Evolutionary conservation across 164 flowering plant species (phyloP), one percentile per base, ranked within the genome.

Genomic region (Sextonia rubra): DNA sequence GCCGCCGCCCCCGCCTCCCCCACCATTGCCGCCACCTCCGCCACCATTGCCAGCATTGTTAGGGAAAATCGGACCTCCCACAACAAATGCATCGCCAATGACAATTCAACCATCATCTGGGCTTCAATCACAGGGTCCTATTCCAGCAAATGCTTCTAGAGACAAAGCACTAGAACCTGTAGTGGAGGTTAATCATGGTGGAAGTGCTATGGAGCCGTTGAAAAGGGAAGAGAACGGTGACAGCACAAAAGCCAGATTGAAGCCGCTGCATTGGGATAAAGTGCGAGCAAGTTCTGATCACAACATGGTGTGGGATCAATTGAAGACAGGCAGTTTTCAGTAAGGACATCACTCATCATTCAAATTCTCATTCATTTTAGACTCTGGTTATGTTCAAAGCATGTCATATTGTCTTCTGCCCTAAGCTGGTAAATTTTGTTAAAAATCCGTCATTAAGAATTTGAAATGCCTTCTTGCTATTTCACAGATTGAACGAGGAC

Each of bases 201-300:
- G 60, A 12, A 69, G 70, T 70, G 77, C 89, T 24, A 66, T 80
- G 6, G 91, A 81, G 75, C 80, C 70, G 64, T 73, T 63, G 52
- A 52, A 18, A 52, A 82, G 82, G 64, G 85, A 26, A 26, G 81
- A 85, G 20, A 87, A 86, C 22, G 62, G 17, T 14, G 91, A 85
- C 48, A 89, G 81, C 56, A 78, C 76, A 23, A 90, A 79, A 52
- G 94, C 98, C 32, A 90, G 76, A 80, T 78, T 96, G 82, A 96
- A 91, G 86, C 93, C 98, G 69, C 81, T 96, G 78, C 98, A 96
- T 68, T 96, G 99, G 99, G 99, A 96, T 81, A 93, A 96, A 85
- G 99, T 96, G 20, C 76, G 97, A 22, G 97, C 99, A 29, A 88
- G 86, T 69, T 92, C 99, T 24, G 97, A 92, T 69, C 82, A 96